Evolutionary conservation across 1,139 yeast genomes (phyloP).

Genomic region (Suhomyces yuchorum): DNA sequence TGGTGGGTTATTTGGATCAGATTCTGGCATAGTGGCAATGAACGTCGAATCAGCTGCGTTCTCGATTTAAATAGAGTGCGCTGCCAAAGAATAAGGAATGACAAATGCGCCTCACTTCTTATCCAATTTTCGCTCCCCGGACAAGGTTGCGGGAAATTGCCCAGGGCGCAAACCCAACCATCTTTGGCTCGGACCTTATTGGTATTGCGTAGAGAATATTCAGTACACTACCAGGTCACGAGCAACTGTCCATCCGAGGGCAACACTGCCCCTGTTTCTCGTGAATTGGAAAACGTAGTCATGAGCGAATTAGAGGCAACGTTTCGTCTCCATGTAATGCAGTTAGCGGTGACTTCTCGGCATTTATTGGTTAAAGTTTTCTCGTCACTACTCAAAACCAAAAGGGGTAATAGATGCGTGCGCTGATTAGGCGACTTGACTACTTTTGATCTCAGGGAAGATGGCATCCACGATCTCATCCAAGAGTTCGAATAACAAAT

Average conservation of each 20-base stretch:
- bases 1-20: conserved; percentile 46
- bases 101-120: conserved; percentile 3
- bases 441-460: conserved; percentile 35
- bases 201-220: not conserved
- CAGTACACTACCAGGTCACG: not conserved
- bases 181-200: not conserved
- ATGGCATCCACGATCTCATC: conserved; percentile 50
- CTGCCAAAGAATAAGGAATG: not conserved
- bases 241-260: not conserved
- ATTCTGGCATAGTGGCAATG: conserved; percentile 14
- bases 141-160: not conserved
- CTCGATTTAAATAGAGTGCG: not conserved
- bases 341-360: not conserved
- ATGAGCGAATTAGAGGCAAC: too few relatives aligned
- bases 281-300: not conserved
- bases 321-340: not conserved
- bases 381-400: not conserved
- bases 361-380: not conserved
- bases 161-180: not conserved
- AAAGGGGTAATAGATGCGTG: not conserved
- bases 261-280: not conserved
- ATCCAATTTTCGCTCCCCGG: not conserved
- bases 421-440: not conserved
- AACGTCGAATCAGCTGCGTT: not conserved
- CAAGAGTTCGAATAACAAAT: conserved; percentile 58